phyloP scores from a whole-genome alignment of 2,329 filamentous ascomycete genomes.

The Colletotrichum lini region DNA sequence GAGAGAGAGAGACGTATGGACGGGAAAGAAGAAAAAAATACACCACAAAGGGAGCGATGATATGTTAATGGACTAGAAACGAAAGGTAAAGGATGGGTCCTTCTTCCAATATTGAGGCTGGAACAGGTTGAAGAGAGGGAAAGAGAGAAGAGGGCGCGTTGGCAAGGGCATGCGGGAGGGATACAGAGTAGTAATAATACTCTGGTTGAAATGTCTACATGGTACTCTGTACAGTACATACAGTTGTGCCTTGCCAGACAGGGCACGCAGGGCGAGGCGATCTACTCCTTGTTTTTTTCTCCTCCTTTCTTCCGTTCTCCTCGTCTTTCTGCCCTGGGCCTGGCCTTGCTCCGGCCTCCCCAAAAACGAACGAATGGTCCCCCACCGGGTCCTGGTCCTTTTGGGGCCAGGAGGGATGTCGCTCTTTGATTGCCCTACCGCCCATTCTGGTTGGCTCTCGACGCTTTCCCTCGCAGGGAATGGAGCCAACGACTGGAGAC shows the following conservation, averaged over 20 bases:
- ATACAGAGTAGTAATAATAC: conserved; percentile 30
- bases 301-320: background rate
- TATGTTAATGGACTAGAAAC: background rate
- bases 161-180: conserved; percentile 29
- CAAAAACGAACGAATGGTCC: conserved; percentile 18
- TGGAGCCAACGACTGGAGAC: conserved; percentile 35
- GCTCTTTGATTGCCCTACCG: conserved; percentile 41
- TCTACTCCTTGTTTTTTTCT: conserved; percentile 12
- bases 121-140: conserved; percentile 25
- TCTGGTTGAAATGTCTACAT: conserved; percentile 6
- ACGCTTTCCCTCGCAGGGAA: conserved; percentile 18
- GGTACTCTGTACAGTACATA: too few relatives aligned
- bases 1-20: conserved; percentile 7
- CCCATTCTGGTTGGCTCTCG: conserved; percentile 29
- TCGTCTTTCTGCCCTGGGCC: background rate
- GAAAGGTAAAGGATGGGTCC: conserved; percentile 18
- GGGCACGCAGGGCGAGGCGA: conserved; percentile 17
- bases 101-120: conserved; percentile 27
- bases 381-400: conserved; percentile 17
- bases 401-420: conserved; percentile 36
- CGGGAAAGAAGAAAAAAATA: conserved; percentile 30
- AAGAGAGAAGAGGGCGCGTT: conserved; percentile 12
- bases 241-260: too few relatives aligned
- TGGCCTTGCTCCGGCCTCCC: conserved; percentile 1
- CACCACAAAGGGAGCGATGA: conserved; percentile 35